phyloP scores from a whole-genome alignment of 192 early-diverging fungal species.

The Dimargaris xerosporica region DNA sequence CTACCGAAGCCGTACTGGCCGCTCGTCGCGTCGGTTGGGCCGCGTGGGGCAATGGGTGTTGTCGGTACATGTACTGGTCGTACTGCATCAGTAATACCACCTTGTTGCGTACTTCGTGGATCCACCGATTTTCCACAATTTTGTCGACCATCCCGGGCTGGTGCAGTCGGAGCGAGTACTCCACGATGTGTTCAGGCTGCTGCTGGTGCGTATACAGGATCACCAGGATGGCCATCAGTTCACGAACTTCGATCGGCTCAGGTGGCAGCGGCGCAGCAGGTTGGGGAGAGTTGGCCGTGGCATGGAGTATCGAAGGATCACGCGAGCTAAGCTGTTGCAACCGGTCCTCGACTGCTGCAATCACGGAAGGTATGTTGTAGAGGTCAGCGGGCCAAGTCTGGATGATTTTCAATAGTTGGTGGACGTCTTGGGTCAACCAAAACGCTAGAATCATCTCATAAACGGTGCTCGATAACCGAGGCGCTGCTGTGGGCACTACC shows the following conservation, averaged over 20 bases:
- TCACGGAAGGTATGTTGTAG: conserved; percentile 60
- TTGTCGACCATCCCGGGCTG: conserved; percentile 58
- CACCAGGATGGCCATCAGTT: conserved; percentile 57
- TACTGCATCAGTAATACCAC: conserved; percentile 71
- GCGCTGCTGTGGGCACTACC: conserved; percentile 57
- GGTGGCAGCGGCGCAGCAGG: neutral
- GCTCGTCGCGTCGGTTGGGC: too few species aligned
- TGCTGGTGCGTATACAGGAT: conserved; percentile 58
- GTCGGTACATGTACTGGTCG: conserved; percentile 36
- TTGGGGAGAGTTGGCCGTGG: neutral
- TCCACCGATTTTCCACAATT: conserved; percentile 65
- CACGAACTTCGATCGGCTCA: conserved; percentile 14
- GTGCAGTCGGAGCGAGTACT: conserved; percentile 60
- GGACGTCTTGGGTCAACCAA: conserved; percentile 21
- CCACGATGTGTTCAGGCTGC: conserved; percentile 62
- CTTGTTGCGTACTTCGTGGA: conserved; percentile 60
- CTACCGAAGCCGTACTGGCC: too few species aligned
- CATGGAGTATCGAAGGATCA: neutral
- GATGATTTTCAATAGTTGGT: conserved; percentile 40
- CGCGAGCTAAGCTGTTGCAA: conserved; percentile 13
- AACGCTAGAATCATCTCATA: conserved; percentile 78
- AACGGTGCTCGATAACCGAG: conserved; percentile 56
- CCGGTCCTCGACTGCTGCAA: conserved; percentile 55
- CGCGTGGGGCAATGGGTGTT: conserved; percentile 22
- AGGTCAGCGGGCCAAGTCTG: conserved; percentile 63